A percentile compares a stretch with the other conserved stretches of the same genome.
phyloP scores from a whole-genome alignment of 495 filamentous ascomycete genomes.

The Glarea lozoyensis region DNA sequence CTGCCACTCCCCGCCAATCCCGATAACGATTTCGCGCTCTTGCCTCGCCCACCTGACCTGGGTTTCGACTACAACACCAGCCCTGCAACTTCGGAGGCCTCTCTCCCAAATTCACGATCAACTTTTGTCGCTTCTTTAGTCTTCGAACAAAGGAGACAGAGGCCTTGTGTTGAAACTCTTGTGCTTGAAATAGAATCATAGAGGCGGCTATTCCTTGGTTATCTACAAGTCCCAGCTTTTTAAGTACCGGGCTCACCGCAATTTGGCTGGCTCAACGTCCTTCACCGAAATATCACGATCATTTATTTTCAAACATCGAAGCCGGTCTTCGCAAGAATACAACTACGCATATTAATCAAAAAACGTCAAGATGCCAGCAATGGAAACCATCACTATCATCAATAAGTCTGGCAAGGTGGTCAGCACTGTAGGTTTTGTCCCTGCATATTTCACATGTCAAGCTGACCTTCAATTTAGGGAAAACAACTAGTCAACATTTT shows the following conservation, averaged over 20 bases:
- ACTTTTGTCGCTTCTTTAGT: constrained; percentile 1
- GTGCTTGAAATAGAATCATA: neutral
- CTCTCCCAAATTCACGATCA: neutral
- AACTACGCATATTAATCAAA: constrained; percentile 1
- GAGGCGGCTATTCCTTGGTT: neutral
- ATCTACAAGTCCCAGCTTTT: too few relatives aligned
- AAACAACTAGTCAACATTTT: constrained; percentile 82
- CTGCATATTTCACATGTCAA: neutral
- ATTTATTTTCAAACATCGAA: constrained; percentile 11
- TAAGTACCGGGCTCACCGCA: constrained; percentile 8
- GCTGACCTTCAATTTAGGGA: constrained; percentile 46
- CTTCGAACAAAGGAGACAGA: neutral
- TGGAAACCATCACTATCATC: constrained; percentile 78
- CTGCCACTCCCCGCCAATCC: constrained; percentile 9
- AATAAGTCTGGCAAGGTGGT: constrained; percentile 91
- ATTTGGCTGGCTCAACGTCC: neutral
- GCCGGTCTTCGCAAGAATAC: constrained; percentile 17
- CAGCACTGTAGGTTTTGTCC: constrained; percentile 60
- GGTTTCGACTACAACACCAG: neutral
- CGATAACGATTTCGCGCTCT: constrained; percentile 15
- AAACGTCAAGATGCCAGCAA: constrained; percentile 34
- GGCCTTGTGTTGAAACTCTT: neutral
- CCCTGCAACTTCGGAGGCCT: neutral
- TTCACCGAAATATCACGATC: neutral
- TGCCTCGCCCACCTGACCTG: constrained; percentile 7